Base-by-base conservation (phyloP, 2,329 filamentous ascomycete genomes). In the Escovopsis sp. region DNA sequence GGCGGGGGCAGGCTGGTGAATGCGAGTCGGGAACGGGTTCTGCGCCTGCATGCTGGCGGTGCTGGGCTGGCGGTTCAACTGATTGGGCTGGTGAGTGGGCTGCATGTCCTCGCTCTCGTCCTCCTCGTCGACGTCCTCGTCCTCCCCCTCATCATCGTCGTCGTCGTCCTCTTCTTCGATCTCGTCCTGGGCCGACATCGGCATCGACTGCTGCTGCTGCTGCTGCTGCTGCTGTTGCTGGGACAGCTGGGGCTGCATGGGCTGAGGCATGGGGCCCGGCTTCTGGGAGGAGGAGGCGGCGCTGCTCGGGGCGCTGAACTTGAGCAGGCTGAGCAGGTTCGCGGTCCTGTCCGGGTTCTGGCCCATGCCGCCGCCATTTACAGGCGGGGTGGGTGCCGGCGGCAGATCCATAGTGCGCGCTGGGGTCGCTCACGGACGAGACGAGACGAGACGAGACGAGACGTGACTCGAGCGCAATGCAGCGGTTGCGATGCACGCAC, bases 321-420 rank as follows among this genome's bases (percentile, higher is more conserved):
- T 76, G 51, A 77, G 64, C 37, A 76, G 59, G 44, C 70, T 75
- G 49, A 77, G 57, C 45, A 77, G 50, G 44, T 68, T 71, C 38
- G 65, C 59, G 29, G 66, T 70, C 46, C 68, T 66, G 35, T 70
- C 66, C 28, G 52, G 50, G 37, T 54, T 55, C 35, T 56, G 53
- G 4, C 52, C 53, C 52, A 56, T 51, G 46, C 54, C 52, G 45
- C 51, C 52, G 45, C 51, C 52, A 42, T 56, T 60, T 44, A 58
- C 54, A 35, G 61, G 61, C 41, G 61, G 61, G 48, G 64, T 68
- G 39, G 66, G 67, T 39, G 69, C 68, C 41, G 66, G 61, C 35
- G 65, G 65, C 45, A 70, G 56, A 47, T 61, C 58, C 48, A 61
- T 56, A 40, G 50, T 39, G 37, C 19, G 31, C 23, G 28, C 27